Percentiles rank a stretch among this genome's conserved stretches.
phyloP scores from a whole-genome alignment of 1,284 basidiomycete genomes.

The Ustilago nuda region DNA sequence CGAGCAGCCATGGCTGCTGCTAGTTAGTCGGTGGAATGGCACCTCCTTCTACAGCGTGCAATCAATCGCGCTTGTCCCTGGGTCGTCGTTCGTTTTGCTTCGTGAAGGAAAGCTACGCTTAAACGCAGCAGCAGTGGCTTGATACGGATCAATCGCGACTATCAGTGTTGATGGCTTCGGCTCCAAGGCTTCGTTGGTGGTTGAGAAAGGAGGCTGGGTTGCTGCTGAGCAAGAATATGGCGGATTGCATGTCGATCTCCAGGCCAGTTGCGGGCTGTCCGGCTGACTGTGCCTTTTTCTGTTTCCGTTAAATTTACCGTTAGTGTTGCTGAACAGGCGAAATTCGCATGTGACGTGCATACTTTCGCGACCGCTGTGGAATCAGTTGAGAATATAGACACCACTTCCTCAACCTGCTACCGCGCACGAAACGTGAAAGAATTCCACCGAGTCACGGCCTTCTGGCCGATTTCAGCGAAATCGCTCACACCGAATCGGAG shows the following conservation, averaged over 20 bases:
- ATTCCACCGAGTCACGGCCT: too few species aligned
- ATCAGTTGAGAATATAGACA: too few species aligned
- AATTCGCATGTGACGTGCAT: conserved; percentile 21
- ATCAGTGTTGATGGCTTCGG: background rate
- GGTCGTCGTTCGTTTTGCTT: background rate
- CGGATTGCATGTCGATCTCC: conserved; percentile 5
- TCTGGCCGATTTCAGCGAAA: too few species aligned
- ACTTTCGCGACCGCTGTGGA: conserved; percentile 1
- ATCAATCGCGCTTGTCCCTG: background rate
- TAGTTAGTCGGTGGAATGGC: background rate
- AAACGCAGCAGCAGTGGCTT: background rate
- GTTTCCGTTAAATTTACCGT: background rate
- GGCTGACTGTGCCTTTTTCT: conserved; percentile 9
- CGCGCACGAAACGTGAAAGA: too few species aligned
- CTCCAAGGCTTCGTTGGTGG: background rate
- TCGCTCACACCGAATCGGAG: too few species aligned
- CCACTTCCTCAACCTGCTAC: too few species aligned
- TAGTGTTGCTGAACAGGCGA: background rate
- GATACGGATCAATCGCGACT: background rate
- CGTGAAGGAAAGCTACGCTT: background rate
- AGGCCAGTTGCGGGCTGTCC: background rate
- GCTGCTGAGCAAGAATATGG: background rate
- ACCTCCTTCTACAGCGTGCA: background rate
- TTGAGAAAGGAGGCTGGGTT: background rate
- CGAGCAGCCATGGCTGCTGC: conserved; percentile 32